A percentile compares a stretch with the other conserved stretches of the same genome.
Conservation (phyloP, 108 stramenopile species). For the Fistulifera solaris region DNA sequence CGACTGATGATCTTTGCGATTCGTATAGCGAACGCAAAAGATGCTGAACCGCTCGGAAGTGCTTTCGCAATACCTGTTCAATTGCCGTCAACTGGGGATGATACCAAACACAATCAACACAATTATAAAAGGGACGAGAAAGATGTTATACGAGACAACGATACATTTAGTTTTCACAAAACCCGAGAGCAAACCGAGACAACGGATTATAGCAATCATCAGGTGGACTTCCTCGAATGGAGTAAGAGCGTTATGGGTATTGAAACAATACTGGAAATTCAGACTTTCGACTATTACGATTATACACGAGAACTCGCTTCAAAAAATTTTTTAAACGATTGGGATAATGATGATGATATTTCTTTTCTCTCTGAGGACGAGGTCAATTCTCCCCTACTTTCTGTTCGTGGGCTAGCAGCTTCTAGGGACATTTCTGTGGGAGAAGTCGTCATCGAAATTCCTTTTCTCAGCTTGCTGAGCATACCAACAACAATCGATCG, state of each 20-base stretch:
- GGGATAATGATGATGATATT: constrained; percentile 21
- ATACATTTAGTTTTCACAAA: no score
- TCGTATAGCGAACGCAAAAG: no score
- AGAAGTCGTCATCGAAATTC: constrained; percentile 63
- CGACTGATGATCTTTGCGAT: no score
- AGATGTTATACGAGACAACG: no score
- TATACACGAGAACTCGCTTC: constrained; percentile 33
- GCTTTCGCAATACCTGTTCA: no score
- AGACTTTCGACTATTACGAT: constrained; percentile 61
- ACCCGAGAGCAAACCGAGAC: no score
- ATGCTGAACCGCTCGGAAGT: no score
- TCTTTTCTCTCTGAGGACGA: constrained; percentile 1
- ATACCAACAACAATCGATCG: constrained; percentile 64
- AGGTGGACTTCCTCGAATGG: constrained; percentile 35
- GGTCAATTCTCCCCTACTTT: constrained; percentile 19
- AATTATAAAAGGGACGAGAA: no score
- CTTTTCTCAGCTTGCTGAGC: constrained; percentile 52
- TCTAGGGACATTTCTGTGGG: constrained; percentile 43
- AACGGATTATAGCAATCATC: no score
- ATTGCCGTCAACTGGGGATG: no score
- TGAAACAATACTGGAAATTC: constrained; percentile 49
- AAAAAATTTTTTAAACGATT: constrained; percentile 10
- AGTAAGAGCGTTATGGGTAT: constrained; percentile 48
- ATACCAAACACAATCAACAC: no score
- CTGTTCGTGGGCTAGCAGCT: constrained; percentile 66